Base-by-base conservation (phyloP, 768 basidiomycete species). In the Mycena alexandri region DNA sequence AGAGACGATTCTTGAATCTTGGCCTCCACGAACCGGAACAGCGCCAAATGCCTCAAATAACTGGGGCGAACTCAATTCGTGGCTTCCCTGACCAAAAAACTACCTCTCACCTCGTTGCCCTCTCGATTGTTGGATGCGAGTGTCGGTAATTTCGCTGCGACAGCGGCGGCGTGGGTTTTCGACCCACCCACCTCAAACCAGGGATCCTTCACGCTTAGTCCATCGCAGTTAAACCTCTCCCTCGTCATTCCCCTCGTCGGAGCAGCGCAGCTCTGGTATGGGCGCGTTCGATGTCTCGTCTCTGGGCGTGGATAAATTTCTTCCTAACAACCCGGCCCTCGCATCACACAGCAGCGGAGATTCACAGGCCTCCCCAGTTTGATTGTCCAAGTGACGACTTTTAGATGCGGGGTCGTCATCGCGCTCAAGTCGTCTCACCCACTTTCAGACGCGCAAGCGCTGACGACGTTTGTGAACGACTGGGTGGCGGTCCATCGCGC, bases 391-490 rank as follows among this genome's bases (percentile, higher is more conserved):
- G 41, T 79, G 34, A 81, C 79, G 6, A 73, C 64, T 3, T 78
- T 81, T 57, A 65, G 71, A n/a, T 75, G 76, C 53, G 76, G 73
- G 3, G 51, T 76, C 16, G 74, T 74, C 4, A 73, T 81, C 34
- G 77, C 73, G 14, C 55, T 79, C n/a, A 77, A 79, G 71, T 58
- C 79, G 25, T 74, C 75, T 8, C 81, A 81, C 57, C 71, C 76
- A 1, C 46, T 82, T 7, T 80, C 78, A 9, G 81, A 82, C 61
- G 81, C 80, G 11, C 79, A 79, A 41, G 73, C 79, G 3, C 55
- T 82, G 62, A 55, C 75, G 17, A 72, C 71, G 11, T 82, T 82
- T 60, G 69, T 76, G 21, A 73, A 75, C n/a, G 77, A 79, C 64
- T 82, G 81, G 81, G 76, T 77, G 17, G 55, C 70, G 0, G 65